phyloP scores from a whole-genome alignment of 805 yeast species.

The Ogataea degrootiae region DNA sequence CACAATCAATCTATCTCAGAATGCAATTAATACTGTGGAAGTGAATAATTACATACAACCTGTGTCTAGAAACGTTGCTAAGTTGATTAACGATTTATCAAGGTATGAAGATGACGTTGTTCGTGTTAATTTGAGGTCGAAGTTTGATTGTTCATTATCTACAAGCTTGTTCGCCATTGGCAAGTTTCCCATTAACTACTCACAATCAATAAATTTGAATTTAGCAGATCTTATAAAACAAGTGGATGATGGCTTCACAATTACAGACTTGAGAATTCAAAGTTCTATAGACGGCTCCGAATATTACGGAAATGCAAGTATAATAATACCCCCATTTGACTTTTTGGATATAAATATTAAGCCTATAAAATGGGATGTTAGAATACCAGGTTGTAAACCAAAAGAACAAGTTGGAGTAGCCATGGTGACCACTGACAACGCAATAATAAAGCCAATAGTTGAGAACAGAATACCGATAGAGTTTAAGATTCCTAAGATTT shows the following conservation, averaged over 20 bases:
- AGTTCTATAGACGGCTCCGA: constrained; percentile 1
- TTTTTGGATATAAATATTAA: not conserved
- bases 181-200: not conserved
- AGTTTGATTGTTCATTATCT: not conserved
- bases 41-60: not conserved
- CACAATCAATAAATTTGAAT: not conserved
- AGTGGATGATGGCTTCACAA: not conserved
- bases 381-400: constrained; percentile 5
- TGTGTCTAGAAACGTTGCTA: constrained; percentile 1
- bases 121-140: not conserved
- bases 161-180: not conserved
- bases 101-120: not conserved
- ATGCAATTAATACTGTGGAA: too few relatives aligned
- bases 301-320: constrained; percentile 3
- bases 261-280: not conserved
- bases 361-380: constrained; percentile 6
- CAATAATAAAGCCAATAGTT: not conserved
- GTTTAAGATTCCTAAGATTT: constrained; percentile 8
- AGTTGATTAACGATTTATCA: not conserved
- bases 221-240: not conserved
- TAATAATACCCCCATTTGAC: not conserved
- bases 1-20: not conserved
- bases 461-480: constrained; percentile 1
- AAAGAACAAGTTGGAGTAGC: not conserved
- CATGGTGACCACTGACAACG: not conserved